These are phyloP conservation scores for Dothistroma pini DNA, from an alignment of 2,329 filamentous ascomycete species.

Conservation along the genomic window DNA sequence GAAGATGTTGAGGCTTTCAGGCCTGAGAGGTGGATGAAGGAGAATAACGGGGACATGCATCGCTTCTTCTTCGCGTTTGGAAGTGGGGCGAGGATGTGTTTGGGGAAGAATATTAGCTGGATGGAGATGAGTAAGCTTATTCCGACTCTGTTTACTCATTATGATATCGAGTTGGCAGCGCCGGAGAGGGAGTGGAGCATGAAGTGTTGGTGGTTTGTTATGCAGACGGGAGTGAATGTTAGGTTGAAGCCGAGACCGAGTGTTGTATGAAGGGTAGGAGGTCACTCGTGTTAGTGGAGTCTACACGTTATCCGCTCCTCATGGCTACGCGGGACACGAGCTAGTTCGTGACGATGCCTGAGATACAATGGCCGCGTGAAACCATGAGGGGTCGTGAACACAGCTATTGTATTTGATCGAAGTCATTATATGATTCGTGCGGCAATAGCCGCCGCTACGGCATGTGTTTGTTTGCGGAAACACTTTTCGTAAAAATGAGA, in stretches of 20 bases:
- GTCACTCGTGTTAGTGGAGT: not conserved
- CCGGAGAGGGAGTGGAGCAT: conserved; percentile 28
- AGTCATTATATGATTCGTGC: too few species aligned
- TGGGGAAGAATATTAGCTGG: conserved; percentile 29
- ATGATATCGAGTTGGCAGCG: conserved; percentile 3
- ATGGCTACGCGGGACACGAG: too few species aligned
- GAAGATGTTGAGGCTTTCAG: conserved; percentile 6
- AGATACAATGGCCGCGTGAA: too few species aligned
- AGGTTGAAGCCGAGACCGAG: conserved; percentile 11
- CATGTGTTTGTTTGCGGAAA: too few species aligned
- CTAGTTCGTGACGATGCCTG: too few species aligned
- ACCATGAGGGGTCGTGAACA: too few species aligned
- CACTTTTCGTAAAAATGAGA: too few species aligned
- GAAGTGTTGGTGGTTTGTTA: conserved; percentile 30
- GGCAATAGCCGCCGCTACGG: too few species aligned
- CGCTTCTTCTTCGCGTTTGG: conserved; percentile 28
- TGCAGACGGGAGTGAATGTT: conserved; percentile 29
- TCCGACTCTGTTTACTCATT: conserved; percentile 25
- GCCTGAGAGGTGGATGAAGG: conserved; percentile 11
- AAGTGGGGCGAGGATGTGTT: conserved; percentile 33
- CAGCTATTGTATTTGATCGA: too few species aligned
- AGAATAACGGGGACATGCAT: conserved; percentile 10
- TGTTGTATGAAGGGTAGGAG: not conserved
- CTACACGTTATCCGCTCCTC: too few species aligned
- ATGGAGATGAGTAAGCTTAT: conserved; percentile 30